A percentile compares a stretch with the other conserved stretches of the same genome.
Evolutionary conservation across 495 filamentous ascomycete species (phyloP).

Genomic region (Lindgomyces ingoldianus): DNA sequence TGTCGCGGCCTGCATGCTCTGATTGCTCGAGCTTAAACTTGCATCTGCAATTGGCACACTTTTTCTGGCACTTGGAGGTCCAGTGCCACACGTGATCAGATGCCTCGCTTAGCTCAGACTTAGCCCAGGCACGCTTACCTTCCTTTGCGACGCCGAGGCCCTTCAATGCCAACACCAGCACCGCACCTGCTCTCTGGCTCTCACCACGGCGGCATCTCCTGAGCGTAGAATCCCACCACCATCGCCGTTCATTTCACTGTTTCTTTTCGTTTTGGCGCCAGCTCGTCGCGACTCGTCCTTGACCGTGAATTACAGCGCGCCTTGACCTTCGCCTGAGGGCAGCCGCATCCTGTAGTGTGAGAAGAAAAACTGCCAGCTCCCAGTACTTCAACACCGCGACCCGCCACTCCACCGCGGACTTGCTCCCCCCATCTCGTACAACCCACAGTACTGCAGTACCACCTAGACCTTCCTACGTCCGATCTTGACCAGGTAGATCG

Average conservation of each 20-base stretch:
- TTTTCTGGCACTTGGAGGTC: background rate
- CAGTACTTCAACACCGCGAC: constrained; percentile 2
- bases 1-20: no score
- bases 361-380: background rate
- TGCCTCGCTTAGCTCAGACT: background rate
- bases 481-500: constrained; percentile 24
- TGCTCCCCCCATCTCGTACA: constrained; percentile 7
- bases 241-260: background rate
- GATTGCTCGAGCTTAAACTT: no score
- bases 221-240: constrained; percentile 6
- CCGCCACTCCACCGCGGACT: constrained; percentile 1
- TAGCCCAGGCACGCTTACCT: background rate
- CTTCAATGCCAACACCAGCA: background rate
- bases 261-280: background rate
- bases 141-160: constrained; percentile 5
- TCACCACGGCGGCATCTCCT: constrained; percentile 3
- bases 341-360: background rate
- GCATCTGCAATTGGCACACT: no score
- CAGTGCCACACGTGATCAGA: background rate
- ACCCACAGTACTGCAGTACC: constrained; percentile 17
- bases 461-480: constrained; percentile 27
- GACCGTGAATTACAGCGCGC: background rate
- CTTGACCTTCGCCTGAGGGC: background rate
- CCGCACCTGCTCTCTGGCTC: background rate
- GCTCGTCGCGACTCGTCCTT: background rate